Percentiles rank a stretch among this genome's conserved stretches.
Conservation (phyloP, 2,329 filamentous ascomycete species). For the Periconia sp. region DNA sequence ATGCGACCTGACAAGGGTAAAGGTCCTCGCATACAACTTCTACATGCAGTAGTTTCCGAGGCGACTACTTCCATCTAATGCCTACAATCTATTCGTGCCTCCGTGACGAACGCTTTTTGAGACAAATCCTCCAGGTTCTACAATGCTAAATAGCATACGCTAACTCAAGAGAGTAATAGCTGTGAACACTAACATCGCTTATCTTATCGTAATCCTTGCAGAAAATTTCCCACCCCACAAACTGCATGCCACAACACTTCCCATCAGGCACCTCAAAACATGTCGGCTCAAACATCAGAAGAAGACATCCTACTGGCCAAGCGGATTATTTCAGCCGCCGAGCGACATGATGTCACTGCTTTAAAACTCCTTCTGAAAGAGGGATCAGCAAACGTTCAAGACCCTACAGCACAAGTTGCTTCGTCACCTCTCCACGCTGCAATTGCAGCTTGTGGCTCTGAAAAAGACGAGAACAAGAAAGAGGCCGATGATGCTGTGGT, state of each 20-base stretch:
- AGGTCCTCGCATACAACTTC: too few relatives aligned
- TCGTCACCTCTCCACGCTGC: constrained; percentile 45
- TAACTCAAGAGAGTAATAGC: constrained; percentile 9
- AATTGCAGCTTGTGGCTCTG: constrained; percentile 38
- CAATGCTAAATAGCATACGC: too few relatives aligned
- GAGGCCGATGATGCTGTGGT: constrained; percentile 13
- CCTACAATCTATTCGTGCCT: too few relatives aligned
- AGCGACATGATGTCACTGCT: constrained; percentile 41
- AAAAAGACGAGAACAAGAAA: constrained; percentile 36
- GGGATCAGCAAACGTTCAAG: constrained; percentile 45
- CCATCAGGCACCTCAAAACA: constrained; percentile 13
- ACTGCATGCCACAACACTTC: constrained; percentile 7
- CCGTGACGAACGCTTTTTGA: too few relatives aligned
- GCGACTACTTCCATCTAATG: too few relatives aligned
- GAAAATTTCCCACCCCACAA: constrained; percentile 13
- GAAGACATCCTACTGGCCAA: constrained; percentile 44
- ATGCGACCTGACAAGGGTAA: too few relatives aligned
- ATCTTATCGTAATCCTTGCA: constrained; percentile 17
- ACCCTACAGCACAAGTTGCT: constrained; percentile 40
- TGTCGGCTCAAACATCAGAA: constrained; percentile 42
- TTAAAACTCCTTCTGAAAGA: constrained; percentile 43
- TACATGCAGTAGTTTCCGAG: too few relatives aligned
- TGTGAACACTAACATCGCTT: constrained; percentile 14
- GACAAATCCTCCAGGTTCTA: too few relatives aligned
- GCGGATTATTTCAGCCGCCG: constrained; percentile 44